Conservation (phyloP, 2,329 filamentous ascomycete genomes). For the Aspergillus thermomutatus region DNA sequence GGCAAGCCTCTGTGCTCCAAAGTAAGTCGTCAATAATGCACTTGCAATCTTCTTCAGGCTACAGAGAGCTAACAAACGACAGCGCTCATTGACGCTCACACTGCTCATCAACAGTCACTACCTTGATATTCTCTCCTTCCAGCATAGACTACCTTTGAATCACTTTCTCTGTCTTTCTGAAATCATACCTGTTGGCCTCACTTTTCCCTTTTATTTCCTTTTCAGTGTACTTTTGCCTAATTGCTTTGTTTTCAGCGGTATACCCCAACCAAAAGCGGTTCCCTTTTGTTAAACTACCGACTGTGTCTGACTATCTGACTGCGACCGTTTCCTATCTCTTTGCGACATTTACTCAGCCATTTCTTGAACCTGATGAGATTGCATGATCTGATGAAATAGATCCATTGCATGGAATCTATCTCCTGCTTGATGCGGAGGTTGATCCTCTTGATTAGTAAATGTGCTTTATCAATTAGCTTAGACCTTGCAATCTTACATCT, state of each 20-base stretch:
- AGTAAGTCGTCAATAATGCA: slow-evolving; percentile 37
- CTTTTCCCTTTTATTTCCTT: slow-evolving; percentile 1
- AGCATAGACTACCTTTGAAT: not conserved
- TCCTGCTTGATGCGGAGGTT: not conserved
- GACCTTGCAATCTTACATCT: not conserved
- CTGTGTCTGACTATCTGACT: slow-evolving; percentile 14
- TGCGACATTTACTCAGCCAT: slow-evolving; percentile 3
- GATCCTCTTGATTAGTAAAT: not conserved
- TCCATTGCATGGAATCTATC: not conserved
- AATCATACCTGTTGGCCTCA: slow-evolving; percentile 2
- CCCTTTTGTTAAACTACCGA: slow-evolving; percentile 15
- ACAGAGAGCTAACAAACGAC: slow-evolving; percentile 9
- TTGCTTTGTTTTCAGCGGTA: slow-evolving; percentile 29
- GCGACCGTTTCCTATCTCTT: slow-evolving; percentile 5
- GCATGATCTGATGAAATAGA: slow-evolving; percentile 13
- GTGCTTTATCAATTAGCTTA: not conserved
- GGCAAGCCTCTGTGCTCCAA: slow-evolving; percentile 50
- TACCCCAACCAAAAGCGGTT: slow-evolving; percentile 28
- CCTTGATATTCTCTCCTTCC: slow-evolving; percentile 9
- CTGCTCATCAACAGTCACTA: slow-evolving; percentile 25
- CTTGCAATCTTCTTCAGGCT: not conserved
- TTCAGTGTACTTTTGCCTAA: slow-evolving; percentile 4
- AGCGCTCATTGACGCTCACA: slow-evolving; percentile 45
- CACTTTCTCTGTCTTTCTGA: not conserved
- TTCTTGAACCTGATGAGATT: slow-evolving; percentile 15